phyloP scores from a whole-genome alignment of 495 filamentous ascomycete genomes.

The Margaritispora aquatica region DNA sequence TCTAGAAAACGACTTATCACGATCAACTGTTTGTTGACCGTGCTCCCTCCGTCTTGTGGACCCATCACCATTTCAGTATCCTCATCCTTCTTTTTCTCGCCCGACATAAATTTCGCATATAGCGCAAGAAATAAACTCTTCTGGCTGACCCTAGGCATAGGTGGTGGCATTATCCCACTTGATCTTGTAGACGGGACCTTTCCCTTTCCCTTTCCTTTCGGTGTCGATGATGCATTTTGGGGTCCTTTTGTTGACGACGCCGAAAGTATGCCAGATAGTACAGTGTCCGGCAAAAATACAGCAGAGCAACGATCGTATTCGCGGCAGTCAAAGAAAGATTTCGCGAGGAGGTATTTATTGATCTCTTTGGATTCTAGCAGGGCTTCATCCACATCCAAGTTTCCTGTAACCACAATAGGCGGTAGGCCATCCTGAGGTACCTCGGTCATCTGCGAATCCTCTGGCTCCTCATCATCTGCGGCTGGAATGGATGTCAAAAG shows the following conservation, averaged over 20 bases:
- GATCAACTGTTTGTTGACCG: slow-evolving; percentile 75
- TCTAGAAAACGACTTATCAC: slow-evolving; percentile 69
- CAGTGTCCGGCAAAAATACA: slow-evolving; percentile 72
- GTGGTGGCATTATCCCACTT: slow-evolving; percentile 30
- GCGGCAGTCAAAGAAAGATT: slow-evolving; percentile 91
- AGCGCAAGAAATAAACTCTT: slow-evolving; percentile 88
- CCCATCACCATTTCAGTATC: slow-evolving; percentile 97
- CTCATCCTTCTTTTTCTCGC: slow-evolving; percentile 94
- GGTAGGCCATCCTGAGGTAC: slow-evolving; percentile 22
- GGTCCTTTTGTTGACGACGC: slow-evolving; percentile 29
- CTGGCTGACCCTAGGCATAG: slow-evolving; percentile 63
- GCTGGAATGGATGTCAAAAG: slow-evolving; percentile 72
- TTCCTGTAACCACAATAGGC: slow-evolving; percentile 35
- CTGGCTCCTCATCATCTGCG: slow-evolving; percentile 21
- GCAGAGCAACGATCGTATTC: slow-evolving; percentile 93
- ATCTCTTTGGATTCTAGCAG: slow-evolving; percentile 74
- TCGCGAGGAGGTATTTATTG: slow-evolving; percentile 80
- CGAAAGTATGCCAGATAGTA: slow-evolving; percentile 55
- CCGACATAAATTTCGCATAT: slow-evolving; percentile 87
- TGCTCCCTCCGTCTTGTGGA: slow-evolving; percentile 77
- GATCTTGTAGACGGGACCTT: slow-evolving; percentile 21
- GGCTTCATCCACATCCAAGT: slow-evolving; percentile 60
- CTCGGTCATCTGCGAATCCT: slow-evolving; percentile 32
- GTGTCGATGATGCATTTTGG: slow-evolving; percentile 34
- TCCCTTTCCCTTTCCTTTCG: slow-evolving; percentile 35